A percentile compares a stretch with the other conserved stretches of the same genome.
Evolutionary conservation across 176 grass and related monocot genomes (phyloP).

Genomic region (Oryza glaberrima): DNA sequence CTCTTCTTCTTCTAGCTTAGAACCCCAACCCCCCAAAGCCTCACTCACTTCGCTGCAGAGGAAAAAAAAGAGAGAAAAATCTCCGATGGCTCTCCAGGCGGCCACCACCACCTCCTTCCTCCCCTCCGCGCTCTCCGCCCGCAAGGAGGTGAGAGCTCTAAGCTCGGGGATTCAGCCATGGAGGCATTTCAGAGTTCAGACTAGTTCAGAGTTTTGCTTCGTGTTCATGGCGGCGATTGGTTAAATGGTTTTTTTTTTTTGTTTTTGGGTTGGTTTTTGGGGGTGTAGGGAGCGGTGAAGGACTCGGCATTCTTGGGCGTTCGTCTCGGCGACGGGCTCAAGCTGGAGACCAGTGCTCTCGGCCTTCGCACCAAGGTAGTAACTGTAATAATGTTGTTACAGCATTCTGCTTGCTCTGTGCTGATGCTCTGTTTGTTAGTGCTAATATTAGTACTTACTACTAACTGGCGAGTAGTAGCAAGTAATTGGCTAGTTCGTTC

Average conservation of each 20-base stretch:
- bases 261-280: not conserved
- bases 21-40: not conserved
- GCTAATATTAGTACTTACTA: no score
- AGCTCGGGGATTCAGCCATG: not conserved
- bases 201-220: no score
- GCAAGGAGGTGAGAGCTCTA: constrained; percentile 66
- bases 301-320: constrained; percentile 67
- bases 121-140: constrained; percentile 72
- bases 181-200: no score
- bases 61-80: not conserved
- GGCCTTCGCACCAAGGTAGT: constrained; percentile 81
- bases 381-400: not conserved
- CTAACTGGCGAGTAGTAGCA: no score
- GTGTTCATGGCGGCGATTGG: no score
- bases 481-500: no score
- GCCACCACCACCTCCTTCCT: constrained; percentile 74
- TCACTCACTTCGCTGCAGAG: no score
- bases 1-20: not conserved
- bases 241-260: not conserved
- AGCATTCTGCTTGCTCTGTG: not conserved
- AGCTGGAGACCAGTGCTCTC: constrained; percentile 51
- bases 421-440: not conserved
- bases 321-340: constrained; percentile 59
- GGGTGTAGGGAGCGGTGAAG: constrained; percentile 51
- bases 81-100: constrained; percentile 76